Base-by-base conservation (phyloP, 73 alveolate genomes). In the Symbiodinium pilosum region DNA sequence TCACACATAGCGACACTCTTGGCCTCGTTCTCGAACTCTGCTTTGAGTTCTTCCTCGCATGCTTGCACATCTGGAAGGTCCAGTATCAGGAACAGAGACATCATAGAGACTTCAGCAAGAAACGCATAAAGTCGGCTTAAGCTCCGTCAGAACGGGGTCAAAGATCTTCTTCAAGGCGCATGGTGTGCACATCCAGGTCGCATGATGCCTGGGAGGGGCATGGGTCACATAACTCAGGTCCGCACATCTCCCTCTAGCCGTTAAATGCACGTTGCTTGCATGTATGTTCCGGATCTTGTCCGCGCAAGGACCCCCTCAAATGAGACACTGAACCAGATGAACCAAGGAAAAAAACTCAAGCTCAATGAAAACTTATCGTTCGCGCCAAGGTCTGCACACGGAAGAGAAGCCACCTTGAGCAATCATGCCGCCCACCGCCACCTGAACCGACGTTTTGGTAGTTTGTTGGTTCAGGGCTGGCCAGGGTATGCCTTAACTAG, bases 371-470 rank as follows among this genome's bases (percentile, higher is more conserved):
- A n/a, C n/a, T n/a, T n/a, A n/a, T n/a, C n/a, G n/a, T n/a, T 12
- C 84, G 39, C 38, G 41, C 39, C 16, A 18, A n/a, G 41, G 24
- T 20, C 94, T 8, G 9, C 30, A 30, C 97, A 99, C 99, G 64
- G 99, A 99, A 77, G 99, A 94, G 99, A 99, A 99, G 36, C 99
- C 99, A 20, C 99, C 99, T 92, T 99, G 99, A 5, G 99, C 99
- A 87, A 99, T 99, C 99, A 99, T 98, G 83, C 99, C 99, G 43
- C 99, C 99, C 73, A 99, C 84, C 77, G 99, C 99, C 39, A 99
- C 99, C 94, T 86, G 84, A 5, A 54, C 32, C 20, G 88, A 81
- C 21, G 52, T 32, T 36, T 36, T 26, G 51, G n/a, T n/a, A n/a
- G n/a, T n/a, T n/a, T n/a, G n/a, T n/a, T n/a, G n/a, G n/a, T n/a